Base-by-base conservation (phyloP, 2,329 filamentous ascomycete species). In the Emergomyces africanus region DNA sequence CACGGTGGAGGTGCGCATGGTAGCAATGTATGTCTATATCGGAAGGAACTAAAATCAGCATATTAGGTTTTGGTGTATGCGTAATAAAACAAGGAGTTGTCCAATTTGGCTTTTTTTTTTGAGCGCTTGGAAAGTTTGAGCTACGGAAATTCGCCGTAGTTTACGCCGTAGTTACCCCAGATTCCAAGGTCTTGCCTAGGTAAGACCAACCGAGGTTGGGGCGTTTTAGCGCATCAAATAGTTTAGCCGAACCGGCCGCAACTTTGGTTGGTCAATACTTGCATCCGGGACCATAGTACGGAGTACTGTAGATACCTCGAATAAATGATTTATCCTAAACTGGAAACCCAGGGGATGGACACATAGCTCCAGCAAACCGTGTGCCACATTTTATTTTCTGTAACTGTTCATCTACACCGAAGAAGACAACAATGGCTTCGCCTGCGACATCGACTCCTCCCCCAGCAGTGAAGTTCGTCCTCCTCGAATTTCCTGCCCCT, bases 401-500 rank as follows among this genome's bases (percentile, higher is more conserved):
- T 49, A 15, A 49, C 25, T 49, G 46, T 30, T 30, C 23, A 18
- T 30, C 46, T 2, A 18, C 49, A 6, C 8, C 49, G n/a, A 35
- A 20, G 49, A 12, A 35, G 8, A 51, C 28, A 42, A 44, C 12
- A n/a, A 62, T 61, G 62, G 44, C 54, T 44, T 5, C 44, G 33
- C 53, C 50, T 42, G 59, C 57, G 14, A 57, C 60, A 48, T 54
- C 61, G 37, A 61, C 62, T 5, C 50, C 54, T 4, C 62, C 59
- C 9, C 62, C 62, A 8, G 44, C 54, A 10, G 59, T 62, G 54
- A 62, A n/a, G 23, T 61, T 46, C 33, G 59, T 62, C 37, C 54
- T 54, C 41, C 57, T 63, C 14, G 59, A 60, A 14, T 77, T 74
- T 37, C 76, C 76, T 14, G 69, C 75, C 37, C 71, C 73, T 5